These are phyloP conservation scores for Lonicera japonica DNA, from an alignment of 129 eudicot species.

Conservation along the genomic window DNA sequence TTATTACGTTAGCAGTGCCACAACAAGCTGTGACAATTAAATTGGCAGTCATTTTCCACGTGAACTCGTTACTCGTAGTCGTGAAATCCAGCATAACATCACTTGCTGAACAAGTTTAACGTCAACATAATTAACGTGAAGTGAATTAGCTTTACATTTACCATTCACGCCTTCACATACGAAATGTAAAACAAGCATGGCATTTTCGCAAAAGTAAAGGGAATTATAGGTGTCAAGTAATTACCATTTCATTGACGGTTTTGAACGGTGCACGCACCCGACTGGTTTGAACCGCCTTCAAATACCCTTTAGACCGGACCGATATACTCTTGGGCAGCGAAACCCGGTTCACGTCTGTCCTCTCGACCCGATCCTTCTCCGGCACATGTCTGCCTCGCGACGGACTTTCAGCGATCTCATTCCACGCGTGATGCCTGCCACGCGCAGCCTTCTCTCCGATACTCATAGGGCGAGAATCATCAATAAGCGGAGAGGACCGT, in stretches of 20 bases:
- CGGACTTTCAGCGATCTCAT: constrained; percentile 17
- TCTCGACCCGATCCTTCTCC: constrained; percentile 40
- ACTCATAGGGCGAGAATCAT: constrained; percentile 33
- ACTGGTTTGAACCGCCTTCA: constrained; percentile 44
- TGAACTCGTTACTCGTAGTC: no score
- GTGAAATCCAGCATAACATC: no score
- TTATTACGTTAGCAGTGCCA: no score
- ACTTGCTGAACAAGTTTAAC: no score
- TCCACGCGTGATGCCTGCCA: constrained; percentile 24
- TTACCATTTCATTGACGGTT: constrained; percentile 42
- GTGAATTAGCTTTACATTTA: no score
- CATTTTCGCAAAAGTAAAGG: neutral
- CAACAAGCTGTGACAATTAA: no score
- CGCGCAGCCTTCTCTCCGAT: constrained; percentile 25
- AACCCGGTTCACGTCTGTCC: constrained; percentile 42
- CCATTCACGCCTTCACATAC: no score
- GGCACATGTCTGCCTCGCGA: constrained; percentile 45
- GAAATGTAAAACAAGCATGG: no score
- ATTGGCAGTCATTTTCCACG: no score
- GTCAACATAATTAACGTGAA: no score
- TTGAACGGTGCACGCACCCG: constrained; percentile 29
- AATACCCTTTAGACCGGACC: constrained; percentile 66
- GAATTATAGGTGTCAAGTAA: neutral
- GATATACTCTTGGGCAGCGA: constrained; percentile 83
- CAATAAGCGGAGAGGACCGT: constrained; percentile 11